phyloP scores from a whole-genome alignment of 2,329 filamentous ascomycete genomes.

The Alternaria panax region DNA sequence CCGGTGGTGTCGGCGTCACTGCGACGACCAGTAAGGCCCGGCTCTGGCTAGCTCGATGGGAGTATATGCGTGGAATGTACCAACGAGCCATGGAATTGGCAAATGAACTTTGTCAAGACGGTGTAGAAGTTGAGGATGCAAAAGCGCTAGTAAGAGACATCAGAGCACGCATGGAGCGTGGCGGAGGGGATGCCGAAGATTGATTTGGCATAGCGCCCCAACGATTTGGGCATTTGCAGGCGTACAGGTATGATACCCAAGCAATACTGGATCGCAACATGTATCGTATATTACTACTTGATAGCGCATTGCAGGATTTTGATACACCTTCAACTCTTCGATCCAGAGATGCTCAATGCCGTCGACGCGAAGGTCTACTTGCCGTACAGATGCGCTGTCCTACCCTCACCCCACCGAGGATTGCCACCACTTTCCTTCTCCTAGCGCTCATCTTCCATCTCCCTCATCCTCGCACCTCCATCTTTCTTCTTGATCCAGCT shows the following conservation, averaged over 20 bases:
- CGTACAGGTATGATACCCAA: slow-evolving; percentile 21
- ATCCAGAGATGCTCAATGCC: neutral
- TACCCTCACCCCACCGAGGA: slow-evolving; percentile 2
- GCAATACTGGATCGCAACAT: slow-evolving; percentile 2
- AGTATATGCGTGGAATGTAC: slow-evolving; percentile 78
- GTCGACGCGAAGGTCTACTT: neutral
- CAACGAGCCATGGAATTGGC: slow-evolving; percentile 79
- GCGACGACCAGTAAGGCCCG: slow-evolving; percentile 89
- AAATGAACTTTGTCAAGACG: slow-evolving; percentile 92
- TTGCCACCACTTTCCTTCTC: slow-evolving; percentile 1
- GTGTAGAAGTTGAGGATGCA: slow-evolving; percentile 94
- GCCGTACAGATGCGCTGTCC: neutral
- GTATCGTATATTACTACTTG: slow-evolving; percentile 1
- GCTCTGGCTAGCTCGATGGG: slow-evolving; percentile 88
- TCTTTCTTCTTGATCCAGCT: slow-evolving; percentile 1
- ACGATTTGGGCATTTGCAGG: slow-evolving; percentile 11
- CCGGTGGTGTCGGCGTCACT: slow-evolving; percentile 80
- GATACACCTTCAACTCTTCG: neutral
- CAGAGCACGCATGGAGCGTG: slow-evolving; percentile 72
- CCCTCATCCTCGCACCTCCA: neutral
- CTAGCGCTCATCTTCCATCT: slow-evolving; percentile 2
- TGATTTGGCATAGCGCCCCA: neutral
- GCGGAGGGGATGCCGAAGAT: slow-evolving; percentile 28
- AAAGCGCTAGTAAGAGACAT: slow-evolving; percentile 91
- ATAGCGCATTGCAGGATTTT: neutral